Evolutionary conservation across 1,139 yeast species (phyloP).

Genomic region (Arxiozyma bovina): DNA sequence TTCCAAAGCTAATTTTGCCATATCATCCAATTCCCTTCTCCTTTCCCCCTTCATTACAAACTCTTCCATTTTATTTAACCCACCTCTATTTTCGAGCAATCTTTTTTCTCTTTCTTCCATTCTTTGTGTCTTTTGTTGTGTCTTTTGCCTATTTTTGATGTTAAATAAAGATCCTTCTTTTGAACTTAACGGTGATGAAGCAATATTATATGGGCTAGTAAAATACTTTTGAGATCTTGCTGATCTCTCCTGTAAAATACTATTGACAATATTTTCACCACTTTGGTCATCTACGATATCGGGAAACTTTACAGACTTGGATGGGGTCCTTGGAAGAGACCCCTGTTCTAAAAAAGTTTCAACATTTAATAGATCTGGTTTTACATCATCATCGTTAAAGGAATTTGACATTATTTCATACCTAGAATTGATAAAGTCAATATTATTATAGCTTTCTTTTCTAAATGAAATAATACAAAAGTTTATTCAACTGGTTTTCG

Average conservation of each 20-base stretch:
- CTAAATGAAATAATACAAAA: too few species aligned
- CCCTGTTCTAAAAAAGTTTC: not conserved
- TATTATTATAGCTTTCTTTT: not conserved
- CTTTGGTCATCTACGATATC: not conserved
- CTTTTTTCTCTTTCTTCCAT: conserved; percentile 7
- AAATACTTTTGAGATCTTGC: not conserved
- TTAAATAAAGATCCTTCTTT: not conserved
- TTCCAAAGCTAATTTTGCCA: conserved; percentile 17
- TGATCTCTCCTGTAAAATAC: conserved; percentile 4
- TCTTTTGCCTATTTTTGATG: not conserved
- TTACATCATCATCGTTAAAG: not conserved
- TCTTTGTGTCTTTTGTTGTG: not conserved
- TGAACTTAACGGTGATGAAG: conserved; percentile 1
- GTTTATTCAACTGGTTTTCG: not conserved
- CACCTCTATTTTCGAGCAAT: conserved; percentile 18
- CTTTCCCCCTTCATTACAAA: conserved; percentile 21
- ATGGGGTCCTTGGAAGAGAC: not conserved
- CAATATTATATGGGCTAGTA: not conserved
- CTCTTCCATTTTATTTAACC: conserved; percentile 20
- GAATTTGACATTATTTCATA: not conserved
- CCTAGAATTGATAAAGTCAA: not conserved
- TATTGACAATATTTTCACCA: conserved; percentile 2
- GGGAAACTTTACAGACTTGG: not conserved
- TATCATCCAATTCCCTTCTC: conserved; percentile 11
- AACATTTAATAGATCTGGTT: not conserved